A percentile compares a stretch with the other conserved stretches of the same genome.
phyloP scores from a whole-genome alignment of 73 alveolate genomes.

The Diophrys appendiculata region DNA sequence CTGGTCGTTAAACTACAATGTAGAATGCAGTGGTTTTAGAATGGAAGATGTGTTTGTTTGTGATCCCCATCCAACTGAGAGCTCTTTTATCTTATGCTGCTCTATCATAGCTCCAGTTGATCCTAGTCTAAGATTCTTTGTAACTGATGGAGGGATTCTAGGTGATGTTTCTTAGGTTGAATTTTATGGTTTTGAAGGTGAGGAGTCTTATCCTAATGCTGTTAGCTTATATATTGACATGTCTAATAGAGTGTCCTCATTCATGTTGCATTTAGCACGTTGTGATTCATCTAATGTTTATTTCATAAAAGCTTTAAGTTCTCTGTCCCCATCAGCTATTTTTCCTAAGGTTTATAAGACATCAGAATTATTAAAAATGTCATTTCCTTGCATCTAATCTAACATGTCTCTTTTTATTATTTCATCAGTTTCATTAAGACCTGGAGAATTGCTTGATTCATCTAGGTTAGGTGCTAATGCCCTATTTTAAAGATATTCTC shows the following conservation, averaged over 20 bases:
- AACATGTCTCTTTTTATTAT: background rate
- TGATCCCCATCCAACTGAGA: too few relatives aligned
- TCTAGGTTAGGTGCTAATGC: background rate
- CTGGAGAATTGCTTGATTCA: too few relatives aligned
- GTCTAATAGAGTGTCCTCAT: background rate
- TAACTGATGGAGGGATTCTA: background rate
- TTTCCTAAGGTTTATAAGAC: background rate
- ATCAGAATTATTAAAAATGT: background rate
- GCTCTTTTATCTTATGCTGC: too few relatives aligned
- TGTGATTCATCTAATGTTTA: background rate
- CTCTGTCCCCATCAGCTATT: background rate
- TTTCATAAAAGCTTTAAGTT: background rate
- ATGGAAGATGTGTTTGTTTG: background rate
- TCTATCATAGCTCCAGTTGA: too few relatives aligned
- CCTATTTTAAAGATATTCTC: background rate
- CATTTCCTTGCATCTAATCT: background rate
- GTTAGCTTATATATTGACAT: background rate
- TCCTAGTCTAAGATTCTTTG: background rate
- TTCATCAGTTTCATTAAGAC: background rate
- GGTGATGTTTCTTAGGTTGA: background rate
- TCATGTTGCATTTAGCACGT: background rate
- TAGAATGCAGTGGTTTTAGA: too few relatives aligned
- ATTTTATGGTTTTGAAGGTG: too few relatives aligned
- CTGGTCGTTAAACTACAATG: too few relatives aligned
- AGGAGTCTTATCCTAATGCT: background rate